Evolutionary conservation across 345 rosid species (phyloP), one percentile per base, ranked within the genome.

Genomic region (Syzygium aromaticum): DNA sequence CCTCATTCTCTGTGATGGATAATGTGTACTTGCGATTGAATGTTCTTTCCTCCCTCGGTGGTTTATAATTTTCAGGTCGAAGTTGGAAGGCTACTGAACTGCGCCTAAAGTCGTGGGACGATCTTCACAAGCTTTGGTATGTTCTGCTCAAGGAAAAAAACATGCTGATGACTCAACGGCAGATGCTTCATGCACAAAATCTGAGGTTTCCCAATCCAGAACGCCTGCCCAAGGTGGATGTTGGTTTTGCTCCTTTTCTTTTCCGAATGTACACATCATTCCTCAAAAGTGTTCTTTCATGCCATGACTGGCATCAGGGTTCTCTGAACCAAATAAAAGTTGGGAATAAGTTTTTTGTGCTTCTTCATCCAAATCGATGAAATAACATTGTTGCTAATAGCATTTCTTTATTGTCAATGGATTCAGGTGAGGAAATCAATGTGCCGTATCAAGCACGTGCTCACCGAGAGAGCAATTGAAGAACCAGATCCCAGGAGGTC

Each of bases 51-150:
- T 10, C 49, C 80, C 82, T 87, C 21, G 23, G 51, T 85, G 86
- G 28, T 63, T 21, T 86, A 17, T 67, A 83, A 51, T 83, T 77
- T 52, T 88, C 89, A 98, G 99, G 99, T 92, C 95, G 97, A 89
- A 93, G 99, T 87, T 98, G 99, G 98, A 98, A 98, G 91, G 98
- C 99, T 86, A 89, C 95, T 78, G 99, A 98, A 88, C 91, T 98
- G 92, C 96, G 98, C 6, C 91, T 98, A 57, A 98, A 95, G 92
- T 94, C 98, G 7, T 98, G 99, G 99, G 98, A 94, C 11, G 96
- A 96, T 92, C 98, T 98, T 88, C 94, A 95, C 46, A 98, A 95
- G 91, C 94, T 96, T 27, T 96, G 99, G 99, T 94, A 90, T 86
- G 98, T 98, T 89, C 90, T 98, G 43, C 89, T 98, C 16, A 96